phyloP scores from a whole-genome alignment of 805 yeast genomes.

The Suhomyces pyralidae region DNA sequence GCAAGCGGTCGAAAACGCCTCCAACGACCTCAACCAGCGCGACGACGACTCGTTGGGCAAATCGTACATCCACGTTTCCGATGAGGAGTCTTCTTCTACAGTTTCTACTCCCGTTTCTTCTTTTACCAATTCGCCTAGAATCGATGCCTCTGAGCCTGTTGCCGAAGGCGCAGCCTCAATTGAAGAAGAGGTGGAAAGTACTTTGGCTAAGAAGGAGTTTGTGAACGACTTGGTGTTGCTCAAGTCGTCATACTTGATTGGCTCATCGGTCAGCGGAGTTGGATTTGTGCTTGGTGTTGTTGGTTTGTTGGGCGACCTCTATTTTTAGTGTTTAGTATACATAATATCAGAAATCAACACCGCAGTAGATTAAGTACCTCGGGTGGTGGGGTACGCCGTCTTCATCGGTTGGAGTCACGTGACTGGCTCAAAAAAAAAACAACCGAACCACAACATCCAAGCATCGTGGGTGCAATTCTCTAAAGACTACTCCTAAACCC shows the following conservation, averaged over 20 bases:
- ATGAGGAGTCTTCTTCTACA: constrained; percentile 28
- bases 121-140: constrained; percentile 23
- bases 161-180: constrained; percentile 15
- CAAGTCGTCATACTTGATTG: constrained; percentile 35
- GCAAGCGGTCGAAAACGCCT: neutral
- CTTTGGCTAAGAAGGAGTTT: constrained; percentile 37
- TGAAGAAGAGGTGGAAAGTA: constrained; percentile 42
- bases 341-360: neutral
- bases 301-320: constrained; percentile 59
- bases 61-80: constrained; percentile 43
- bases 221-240: constrained; percentile 26
- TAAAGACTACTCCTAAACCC: neutral
- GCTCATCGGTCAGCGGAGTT: constrained; percentile 41
- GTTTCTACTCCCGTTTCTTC: constrained; percentile 28
- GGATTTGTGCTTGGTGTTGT: constrained; percentile 49
- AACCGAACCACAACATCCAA: constrained; percentile 7
- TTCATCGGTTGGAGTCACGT: neutral
- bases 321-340: neutral
- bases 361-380: no score
- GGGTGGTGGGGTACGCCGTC: neutral
- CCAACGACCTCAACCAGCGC: constrained; percentile 6
- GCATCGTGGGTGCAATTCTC: constrained; percentile 1
- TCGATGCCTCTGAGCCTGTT: constrained; percentile 9
- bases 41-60: constrained; percentile 32
- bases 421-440: neutral